A percentile compares a stretch with the other conserved stretches of the same genome.
Conservation (phyloP, 2,329 filamentous ascomycete genomes). For the Botrytis porri region DNA sequence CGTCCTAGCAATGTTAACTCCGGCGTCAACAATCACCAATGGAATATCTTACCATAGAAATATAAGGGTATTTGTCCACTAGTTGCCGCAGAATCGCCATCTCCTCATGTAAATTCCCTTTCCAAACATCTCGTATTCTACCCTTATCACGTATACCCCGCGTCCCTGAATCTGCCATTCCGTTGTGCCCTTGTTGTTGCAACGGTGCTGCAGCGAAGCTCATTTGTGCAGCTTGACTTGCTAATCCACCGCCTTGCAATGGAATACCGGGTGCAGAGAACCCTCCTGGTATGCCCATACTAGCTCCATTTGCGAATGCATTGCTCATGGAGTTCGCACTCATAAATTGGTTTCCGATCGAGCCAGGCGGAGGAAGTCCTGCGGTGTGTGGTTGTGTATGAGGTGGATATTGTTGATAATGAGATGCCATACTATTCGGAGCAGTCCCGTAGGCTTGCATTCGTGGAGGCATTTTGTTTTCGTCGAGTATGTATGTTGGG, state of each 20-base stretch:
- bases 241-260: constrained; percentile 61
- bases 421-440: constrained; percentile 38
- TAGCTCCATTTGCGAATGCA: constrained; percentile 46
- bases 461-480: constrained; percentile 38
- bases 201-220: constrained; percentile 73
- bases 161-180: constrained; percentile 49
- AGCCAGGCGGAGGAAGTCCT: constrained; percentile 56
- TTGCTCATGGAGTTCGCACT: constrained; percentile 15
- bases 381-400: constrained; percentile 47
- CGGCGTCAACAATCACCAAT: constrained; percentile 18
- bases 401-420: constrained; percentile 46
- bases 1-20: constrained; percentile 62
- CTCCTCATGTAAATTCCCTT: constrained; percentile 84
- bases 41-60: constrained; percentile 75
- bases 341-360: constrained; percentile 63
- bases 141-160: constrained; percentile 62
- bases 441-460: constrained; percentile 38
- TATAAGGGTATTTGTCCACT: constrained; percentile 88
- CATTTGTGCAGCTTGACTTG: constrained; percentile 83
- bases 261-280: constrained; percentile 54
- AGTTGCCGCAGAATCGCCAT: constrained; percentile 80
- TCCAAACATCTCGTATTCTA: constrained; percentile 95
- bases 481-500: constrained; percentile 36
- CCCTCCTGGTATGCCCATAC: constrained; percentile 56
- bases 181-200: constrained; percentile 57